phyloP scores from a whole-genome alignment of 257 asterid species.

The Gardenia jasminoides region DNA sequence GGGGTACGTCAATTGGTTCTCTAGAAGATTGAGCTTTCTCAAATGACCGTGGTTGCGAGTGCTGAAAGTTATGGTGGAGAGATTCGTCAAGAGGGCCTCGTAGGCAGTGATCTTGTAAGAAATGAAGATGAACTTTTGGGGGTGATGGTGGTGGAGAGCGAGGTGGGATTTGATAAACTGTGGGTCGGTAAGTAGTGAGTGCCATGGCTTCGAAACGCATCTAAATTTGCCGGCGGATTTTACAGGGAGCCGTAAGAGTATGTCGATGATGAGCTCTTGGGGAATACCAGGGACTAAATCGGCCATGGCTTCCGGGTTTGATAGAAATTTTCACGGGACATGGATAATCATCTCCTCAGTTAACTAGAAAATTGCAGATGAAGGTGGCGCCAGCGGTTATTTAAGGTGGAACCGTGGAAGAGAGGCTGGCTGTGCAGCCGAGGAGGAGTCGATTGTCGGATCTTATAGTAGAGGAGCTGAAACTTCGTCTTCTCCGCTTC shows the following conservation, averaged over 20 bases:
- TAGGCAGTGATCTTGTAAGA: background rate
- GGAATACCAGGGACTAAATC: conserved; percentile 12
- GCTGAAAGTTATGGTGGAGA: background rate
- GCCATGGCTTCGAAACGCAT: conserved; percentile 31
- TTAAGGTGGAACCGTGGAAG: too few species aligned
- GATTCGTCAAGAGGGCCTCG: too few species aligned
- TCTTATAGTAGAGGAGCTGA: too few species aligned
- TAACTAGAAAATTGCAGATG: too few species aligned
- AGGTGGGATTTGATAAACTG: conserved; percentile 30
- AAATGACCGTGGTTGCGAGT: background rate
- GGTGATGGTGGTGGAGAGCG: background rate
- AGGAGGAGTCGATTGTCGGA: too few species aligned
- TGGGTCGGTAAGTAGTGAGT: conserved; percentile 20
- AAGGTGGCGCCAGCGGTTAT: too few species aligned
- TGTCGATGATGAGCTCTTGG: conserved; percentile 29
- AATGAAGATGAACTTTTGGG: conserved; percentile 22
- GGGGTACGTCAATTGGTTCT: conserved; percentile 1
- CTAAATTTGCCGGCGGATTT: conserved; percentile 38
- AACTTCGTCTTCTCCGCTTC: too few species aligned
- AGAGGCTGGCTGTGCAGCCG: too few species aligned
- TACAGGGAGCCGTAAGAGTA: conserved; percentile 29
- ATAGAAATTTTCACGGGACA: too few species aligned
- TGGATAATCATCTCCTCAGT: too few species aligned
- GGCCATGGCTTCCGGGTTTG: background rate
- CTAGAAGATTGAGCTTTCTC: background rate